Conservation (phyloP, 495 filamentous ascomycete genomes). For the Corynascus novoguineensis region DNA sequence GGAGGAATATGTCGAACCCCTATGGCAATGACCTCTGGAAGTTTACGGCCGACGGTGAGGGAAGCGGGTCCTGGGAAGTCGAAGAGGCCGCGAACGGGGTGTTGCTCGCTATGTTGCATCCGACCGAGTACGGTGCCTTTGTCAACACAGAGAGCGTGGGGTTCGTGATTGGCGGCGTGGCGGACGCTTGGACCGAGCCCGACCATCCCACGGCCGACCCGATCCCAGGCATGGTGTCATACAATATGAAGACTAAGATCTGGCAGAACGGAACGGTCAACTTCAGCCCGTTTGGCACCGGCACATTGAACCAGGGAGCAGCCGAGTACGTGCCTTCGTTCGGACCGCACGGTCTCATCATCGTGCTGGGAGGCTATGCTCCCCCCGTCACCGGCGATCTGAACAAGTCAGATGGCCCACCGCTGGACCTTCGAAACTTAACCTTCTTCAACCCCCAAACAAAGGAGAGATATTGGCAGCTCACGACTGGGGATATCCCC, state of each 20-base stretch:
- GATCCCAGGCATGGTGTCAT: slow-evolving; percentile 18
- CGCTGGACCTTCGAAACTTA: slow-evolving; percentile 25
- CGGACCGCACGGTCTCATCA: slow-evolving; percentile 27
- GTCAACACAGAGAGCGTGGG: slow-evolving; percentile 5
- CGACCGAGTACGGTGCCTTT: slow-evolving; percentile 4
- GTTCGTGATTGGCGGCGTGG: slow-evolving; percentile 17
- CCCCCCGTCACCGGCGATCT: slow-evolving; percentile 14
- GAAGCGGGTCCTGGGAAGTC: slow-evolving; percentile 34
- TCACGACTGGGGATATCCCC: slow-evolving; percentile 23
- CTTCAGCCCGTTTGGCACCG: slow-evolving; percentile 10
- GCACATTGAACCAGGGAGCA: slow-evolving; percentile 6
- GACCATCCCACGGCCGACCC: slow-evolving; percentile 1
- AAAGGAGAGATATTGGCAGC: slow-evolving; percentile 31
- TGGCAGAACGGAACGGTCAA: slow-evolving; percentile 15
- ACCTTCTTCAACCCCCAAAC: slow-evolving; percentile 35
- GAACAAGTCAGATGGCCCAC: background rate
- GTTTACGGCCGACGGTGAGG: slow-evolving; percentile 31
- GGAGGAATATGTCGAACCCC: slow-evolving; percentile 14
- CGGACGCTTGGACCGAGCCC: slow-evolving; percentile 1
- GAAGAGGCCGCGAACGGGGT: background rate
- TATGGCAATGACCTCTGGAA: slow-evolving; percentile 32
- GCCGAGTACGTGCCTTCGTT: slow-evolving; percentile 28
- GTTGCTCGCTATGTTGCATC: slow-evolving; percentile 5
- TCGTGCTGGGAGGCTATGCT: slow-evolving; percentile 33
- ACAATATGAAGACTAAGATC: slow-evolving; percentile 16